Conservation (phyloP, 1,284 basidiomycete species). For the Mycena citricolor region DNA sequence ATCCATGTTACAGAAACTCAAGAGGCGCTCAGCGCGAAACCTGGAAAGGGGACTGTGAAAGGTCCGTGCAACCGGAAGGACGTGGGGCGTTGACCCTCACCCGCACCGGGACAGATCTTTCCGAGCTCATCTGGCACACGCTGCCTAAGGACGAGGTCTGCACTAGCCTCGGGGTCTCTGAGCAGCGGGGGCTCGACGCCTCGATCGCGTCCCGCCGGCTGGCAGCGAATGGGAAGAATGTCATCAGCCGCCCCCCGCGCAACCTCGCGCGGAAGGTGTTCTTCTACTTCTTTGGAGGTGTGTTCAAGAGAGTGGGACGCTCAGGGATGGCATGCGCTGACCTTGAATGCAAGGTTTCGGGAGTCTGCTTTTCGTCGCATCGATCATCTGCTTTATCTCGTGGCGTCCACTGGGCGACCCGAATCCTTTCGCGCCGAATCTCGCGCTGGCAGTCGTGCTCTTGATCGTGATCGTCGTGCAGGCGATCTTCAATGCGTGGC, state of each 20-base stretch:
- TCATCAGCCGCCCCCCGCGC: slow-evolving; percentile 45
- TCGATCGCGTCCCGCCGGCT: slow-evolving; percentile 49
- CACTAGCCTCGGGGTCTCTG: slow-evolving; percentile 47
- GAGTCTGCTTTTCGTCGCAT: slow-evolving; percentile 52
- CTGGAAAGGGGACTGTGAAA: slow-evolving; percentile 3
- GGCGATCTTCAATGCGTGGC: slow-evolving; percentile 47
- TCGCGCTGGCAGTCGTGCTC: slow-evolving; percentile 49
- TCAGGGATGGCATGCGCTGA: not conserved
- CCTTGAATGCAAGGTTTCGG: slow-evolving; percentile 37
- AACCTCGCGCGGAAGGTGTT: slow-evolving; percentile 40
- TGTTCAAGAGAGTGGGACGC: too few relatives aligned
- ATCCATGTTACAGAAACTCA: slow-evolving; percentile 18
- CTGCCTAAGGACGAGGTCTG: slow-evolving; percentile 46
- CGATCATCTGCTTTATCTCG: slow-evolving; percentile 47
- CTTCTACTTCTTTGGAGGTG: slow-evolving; percentile 50
- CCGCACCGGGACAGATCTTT: slow-evolving; percentile 33
- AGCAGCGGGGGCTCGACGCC: slow-evolving; percentile 47
- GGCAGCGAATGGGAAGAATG: slow-evolving; percentile 47
- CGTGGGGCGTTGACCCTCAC: not conserved
- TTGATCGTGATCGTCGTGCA: slow-evolving; percentile 43
- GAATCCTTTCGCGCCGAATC: slow-evolving; percentile 44
- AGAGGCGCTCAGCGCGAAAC: slow-evolving; percentile 1
- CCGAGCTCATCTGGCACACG: slow-evolving; percentile 54
- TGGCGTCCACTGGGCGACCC: slow-evolving; percentile 53
- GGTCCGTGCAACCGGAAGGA: not conserved